These are phyloP conservation scores for Wallacemonas sp. DNA, from an alignment of 208 protist species.

Conservation along the genomic window DNA sequence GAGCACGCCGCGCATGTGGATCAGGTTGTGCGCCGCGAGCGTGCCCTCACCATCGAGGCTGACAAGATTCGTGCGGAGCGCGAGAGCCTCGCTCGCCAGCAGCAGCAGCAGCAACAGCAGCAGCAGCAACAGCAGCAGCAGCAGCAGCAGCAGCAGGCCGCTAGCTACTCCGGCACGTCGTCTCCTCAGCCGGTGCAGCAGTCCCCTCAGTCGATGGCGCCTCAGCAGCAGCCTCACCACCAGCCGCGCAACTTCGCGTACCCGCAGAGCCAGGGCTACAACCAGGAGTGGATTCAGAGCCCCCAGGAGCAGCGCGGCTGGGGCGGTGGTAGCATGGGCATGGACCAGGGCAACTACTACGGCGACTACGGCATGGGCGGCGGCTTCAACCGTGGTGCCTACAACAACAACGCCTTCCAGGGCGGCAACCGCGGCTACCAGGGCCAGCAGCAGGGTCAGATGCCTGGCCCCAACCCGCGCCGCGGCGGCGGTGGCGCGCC, in stretches of 20 bases:
- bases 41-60: constrained; percentile 26
- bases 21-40: constrained; percentile 39
- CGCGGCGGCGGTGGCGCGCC: too few relatives aligned
- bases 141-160: constrained; percentile 17
- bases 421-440: constrained; percentile 33
- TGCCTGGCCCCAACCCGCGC: too few relatives aligned
- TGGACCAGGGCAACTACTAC: not conserved
- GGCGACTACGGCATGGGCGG: constrained; percentile 1
- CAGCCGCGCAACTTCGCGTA: not conserved
- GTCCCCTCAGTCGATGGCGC: constrained; percentile 6
- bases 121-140: too few relatives aligned
- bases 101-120: constrained; percentile 29
- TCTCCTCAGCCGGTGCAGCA: constrained; percentile 11
- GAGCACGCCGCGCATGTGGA: constrained; percentile 49
- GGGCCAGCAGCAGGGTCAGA: too few relatives aligned
- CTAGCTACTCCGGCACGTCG: constrained; percentile 6
- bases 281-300: constrained; percentile 10
- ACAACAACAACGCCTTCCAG: constrained; percentile 26
- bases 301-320: constrained; percentile 26
- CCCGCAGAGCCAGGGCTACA: not conserved
- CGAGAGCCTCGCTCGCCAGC: constrained; percentile 32
- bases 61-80: constrained; percentile 42
- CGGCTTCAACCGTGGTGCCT: not conserved
- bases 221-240: constrained; percentile 15
- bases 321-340: constrained; percentile 14